Base-by-base conservation (phyloP, 2,329 filamentous ascomycete genomes). In the Salinomyces thailandicus region DNA sequence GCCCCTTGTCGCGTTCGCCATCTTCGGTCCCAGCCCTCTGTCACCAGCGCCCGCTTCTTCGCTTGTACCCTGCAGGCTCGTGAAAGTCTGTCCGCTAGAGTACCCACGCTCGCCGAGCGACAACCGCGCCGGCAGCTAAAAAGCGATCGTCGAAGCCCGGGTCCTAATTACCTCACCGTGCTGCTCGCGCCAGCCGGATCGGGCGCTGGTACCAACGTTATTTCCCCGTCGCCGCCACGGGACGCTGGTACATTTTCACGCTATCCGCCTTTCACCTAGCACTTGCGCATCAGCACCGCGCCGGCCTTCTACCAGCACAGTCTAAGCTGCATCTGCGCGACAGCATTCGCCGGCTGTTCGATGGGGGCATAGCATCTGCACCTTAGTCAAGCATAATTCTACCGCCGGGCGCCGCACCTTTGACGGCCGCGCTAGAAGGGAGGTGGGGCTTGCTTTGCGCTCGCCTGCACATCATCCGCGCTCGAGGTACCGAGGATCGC, bases 381-480 rank as follows among this genome's bases (percentile, higher is more conserved):
- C 28, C 9, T 13, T 31, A n/a, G 22, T 9, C 9, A 26, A 26
- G 22, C 9, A 26, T 8, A 26, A 26, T 31, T 32, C 27, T 32
- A 30, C 36, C 9, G 22, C n/a, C 22, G 22, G n/a, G 22, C 22
- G 22, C 22, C n/a, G 9, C n/a, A 26, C 22, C 42, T 43, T 46
- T 38, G 37, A 44, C 44, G 42, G 36, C 36, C 45, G 41, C 54
- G 52, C 51, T 52, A 54, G 52, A 54, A 54, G 41, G 41, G 35
- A 36, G 37, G 55, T 53, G 51, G 52, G 55, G 49, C 50, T 52
- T 50, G 45, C 47, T 43, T 42, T 41, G 46, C 41, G 38, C 36
- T 43, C 58, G 57, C 54, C 54, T 67, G 64, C 60, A 64, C 60
- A 67, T 67, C 63, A 67, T 61, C 62, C 63, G 62, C 60, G 50